Conservation (phyloP, 176 grass and related monocot genomes). For the Bromus sterilis region DNA sequence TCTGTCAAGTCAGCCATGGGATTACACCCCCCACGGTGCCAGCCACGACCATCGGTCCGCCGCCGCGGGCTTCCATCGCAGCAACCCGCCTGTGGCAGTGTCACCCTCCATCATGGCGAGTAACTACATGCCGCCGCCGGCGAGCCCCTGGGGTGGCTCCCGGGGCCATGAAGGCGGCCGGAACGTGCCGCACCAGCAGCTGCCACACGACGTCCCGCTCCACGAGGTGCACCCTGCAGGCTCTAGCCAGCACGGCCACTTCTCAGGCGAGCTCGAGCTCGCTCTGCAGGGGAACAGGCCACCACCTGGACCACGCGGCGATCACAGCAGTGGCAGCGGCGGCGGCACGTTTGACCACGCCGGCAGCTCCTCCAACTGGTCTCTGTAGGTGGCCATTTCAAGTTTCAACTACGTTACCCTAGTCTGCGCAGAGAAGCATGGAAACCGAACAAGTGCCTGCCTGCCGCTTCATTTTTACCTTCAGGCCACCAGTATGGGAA, state of each 20-base stretch:
- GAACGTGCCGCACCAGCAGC: constrained; percentile 21
- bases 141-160: constrained; percentile 35
- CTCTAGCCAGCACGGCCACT: constrained; percentile 48
- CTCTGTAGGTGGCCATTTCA: constrained; percentile 43
- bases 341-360: constrained; percentile 37
- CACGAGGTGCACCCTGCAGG: constrained; percentile 28
- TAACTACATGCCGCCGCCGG: constrained; percentile 31
- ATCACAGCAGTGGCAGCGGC: constrained; percentile 33
- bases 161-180: constrained; percentile 24
- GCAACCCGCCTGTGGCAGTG: constrained; percentile 30
- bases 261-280: constrained; percentile 89
- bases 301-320: not conserved
- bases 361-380: constrained; percentile 56
- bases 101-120: constrained; percentile 35
- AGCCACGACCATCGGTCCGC: constrained; percentile 31
- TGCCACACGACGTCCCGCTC: constrained; percentile 49
- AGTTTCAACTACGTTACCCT: not conserved
- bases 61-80: constrained; percentile 31
- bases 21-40: constrained; percentile 30
- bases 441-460: constrained; percentile 12
- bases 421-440: not conserved
- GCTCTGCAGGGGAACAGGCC: constrained; percentile 65
- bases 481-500: constrained; percentile 1
- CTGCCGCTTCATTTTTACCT: not conserved
- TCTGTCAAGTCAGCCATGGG: constrained; percentile 96